Evolutionary conservation across 176 grass and related monocot genomes (phyloP).

Genomic region (Thalia dealbata): DNA sequence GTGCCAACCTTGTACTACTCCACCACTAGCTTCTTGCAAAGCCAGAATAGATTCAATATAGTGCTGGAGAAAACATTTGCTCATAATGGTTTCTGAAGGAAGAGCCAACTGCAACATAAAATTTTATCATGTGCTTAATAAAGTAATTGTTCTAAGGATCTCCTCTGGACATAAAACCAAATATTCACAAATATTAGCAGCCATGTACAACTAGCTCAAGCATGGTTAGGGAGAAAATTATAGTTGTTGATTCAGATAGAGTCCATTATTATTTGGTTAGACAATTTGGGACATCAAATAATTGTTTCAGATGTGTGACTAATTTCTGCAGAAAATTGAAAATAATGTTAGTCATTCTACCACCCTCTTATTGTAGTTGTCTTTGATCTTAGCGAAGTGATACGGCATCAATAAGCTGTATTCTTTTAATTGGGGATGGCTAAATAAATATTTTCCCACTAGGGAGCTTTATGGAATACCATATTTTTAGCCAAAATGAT

Average conservation of each 20-base stretch:
- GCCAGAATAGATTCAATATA: conserved; percentile 88
- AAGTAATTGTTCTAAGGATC: neutral
- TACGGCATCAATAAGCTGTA: too few species aligned
- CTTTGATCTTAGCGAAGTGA: too few species aligned
- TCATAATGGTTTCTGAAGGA: conserved; percentile 66
- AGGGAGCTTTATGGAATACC: too few species aligned
- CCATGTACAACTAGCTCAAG: neutral
- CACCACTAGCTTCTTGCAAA: conserved; percentile 73
- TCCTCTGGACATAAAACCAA: neutral
- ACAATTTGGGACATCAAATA: neutral
- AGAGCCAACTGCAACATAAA: conserved; percentile 64
- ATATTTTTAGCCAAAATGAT: neutral
- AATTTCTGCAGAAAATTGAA: neutral
- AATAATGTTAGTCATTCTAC: neutral
- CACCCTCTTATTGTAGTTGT: neutral
- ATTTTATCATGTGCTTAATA: neutral
- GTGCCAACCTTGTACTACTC: conserved; percentile 43
- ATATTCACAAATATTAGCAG: neutral
- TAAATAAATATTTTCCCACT: too few species aligned
- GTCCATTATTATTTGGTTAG: neutral
- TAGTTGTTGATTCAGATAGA: neutral
- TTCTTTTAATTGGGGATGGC: too few species aligned
- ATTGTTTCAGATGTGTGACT: neutral
- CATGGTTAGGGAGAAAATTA: neutral
- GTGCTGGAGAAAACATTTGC: conserved; percentile 83